Conservation (phyloP, 176 grass and related monocot genomes). For the Panicum miliaceum region DNA sequence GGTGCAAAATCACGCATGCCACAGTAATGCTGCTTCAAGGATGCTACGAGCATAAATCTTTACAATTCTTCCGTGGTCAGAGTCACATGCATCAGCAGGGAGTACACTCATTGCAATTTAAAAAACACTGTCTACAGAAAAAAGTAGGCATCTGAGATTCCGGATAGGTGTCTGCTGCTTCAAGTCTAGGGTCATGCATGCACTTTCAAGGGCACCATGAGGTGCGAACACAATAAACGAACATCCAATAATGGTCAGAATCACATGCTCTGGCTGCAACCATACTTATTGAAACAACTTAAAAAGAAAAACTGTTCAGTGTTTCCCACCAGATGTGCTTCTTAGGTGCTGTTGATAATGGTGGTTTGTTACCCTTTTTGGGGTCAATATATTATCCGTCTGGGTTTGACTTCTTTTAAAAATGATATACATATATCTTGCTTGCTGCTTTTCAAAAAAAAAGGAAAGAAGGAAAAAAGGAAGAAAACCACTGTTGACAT, state of each 20-base stretch:
- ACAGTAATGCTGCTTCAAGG: conserved; percentile 24
- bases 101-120: conserved; percentile 26
- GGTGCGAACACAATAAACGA: conserved; percentile 19
- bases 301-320: neutral
- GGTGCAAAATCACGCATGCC: neutral
- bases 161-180: conserved; percentile 17
- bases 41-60: neutral
- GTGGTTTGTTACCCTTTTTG: neutral
- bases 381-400: neutral
- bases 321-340: neutral
- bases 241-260: conserved; percentile 34
- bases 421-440: neutral
- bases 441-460: neutral
- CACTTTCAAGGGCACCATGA: conserved; percentile 11
- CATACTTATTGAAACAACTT: neutral
- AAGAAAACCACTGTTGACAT: conserved; percentile 15
- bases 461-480: neutral
- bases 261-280: conserved; percentile 19
- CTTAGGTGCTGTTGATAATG: neutral
- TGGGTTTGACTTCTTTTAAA: neutral
- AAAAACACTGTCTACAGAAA: conserved; percentile 22
- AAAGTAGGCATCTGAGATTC: conserved; percentile 38
- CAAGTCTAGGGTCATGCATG: conserved; percentile 25
- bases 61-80: conserved; percentile 16
- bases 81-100: conserved; percentile 34